Evolutionary conservation across 2,329 filamentous ascomycete genomes (phyloP).

Genomic region (Hypocreales sp.): DNA sequence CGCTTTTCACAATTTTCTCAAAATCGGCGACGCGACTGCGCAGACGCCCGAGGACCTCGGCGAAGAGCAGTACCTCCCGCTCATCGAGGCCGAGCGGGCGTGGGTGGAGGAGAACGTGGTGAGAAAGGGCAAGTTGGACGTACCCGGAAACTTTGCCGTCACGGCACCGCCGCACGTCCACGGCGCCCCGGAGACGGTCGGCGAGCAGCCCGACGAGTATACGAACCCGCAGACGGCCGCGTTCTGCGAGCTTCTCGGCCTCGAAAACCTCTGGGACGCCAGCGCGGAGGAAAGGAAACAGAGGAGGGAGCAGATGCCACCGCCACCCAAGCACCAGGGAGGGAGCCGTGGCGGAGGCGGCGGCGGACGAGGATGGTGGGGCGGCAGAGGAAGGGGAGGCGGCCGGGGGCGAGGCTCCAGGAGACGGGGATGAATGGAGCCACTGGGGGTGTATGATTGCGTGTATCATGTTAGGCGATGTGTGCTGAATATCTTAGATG

Average conservation of each 20-base stretch:
- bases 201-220: constrained; percentile 61
- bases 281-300: constrained; percentile 52
- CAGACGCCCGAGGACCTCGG: constrained; percentile 44
- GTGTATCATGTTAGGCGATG: background rate
- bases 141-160: constrained; percentile 64
- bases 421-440: background rate
- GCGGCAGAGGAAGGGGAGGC: constrained; percentile 18
- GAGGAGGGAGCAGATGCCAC: constrained; percentile 42
- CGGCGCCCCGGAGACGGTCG: constrained; percentile 37
- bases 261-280: constrained; percentile 62
- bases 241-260: constrained; percentile 65
- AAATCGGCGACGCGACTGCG: constrained; percentile 43
- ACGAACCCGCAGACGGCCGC: constrained; percentile 72
- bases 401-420: constrained; percentile 8
- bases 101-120: constrained; percentile 76
- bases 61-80: constrained; percentile 48
- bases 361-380: constrained; percentile 17
- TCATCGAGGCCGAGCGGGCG: constrained; percentile 53
- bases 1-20: constrained; percentile 53
- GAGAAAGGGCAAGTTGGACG: constrained; percentile 38
- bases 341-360: constrained; percentile 20
- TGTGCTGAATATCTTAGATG: too few relatives aligned
- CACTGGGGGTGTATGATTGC: background rate
- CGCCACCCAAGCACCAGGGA: constrained; percentile 18
- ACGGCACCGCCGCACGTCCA: constrained; percentile 61